Conservation (phyloP, 1,284 basidiomycete genomes). For the Somion occarium region DNA sequence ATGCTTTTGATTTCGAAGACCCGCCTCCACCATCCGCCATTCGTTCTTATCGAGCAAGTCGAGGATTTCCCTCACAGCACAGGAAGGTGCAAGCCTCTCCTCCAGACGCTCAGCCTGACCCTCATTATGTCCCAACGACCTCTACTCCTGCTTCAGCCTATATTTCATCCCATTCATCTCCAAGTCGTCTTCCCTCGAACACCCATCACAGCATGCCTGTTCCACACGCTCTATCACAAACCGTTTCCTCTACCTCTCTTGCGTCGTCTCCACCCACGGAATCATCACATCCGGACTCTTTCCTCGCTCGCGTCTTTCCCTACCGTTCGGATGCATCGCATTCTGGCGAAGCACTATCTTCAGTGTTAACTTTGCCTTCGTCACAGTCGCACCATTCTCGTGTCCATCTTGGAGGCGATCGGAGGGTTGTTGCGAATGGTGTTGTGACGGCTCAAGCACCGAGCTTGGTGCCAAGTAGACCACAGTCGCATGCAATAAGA, state of each 20-base stretch:
- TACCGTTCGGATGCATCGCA: constrained; percentile 16
- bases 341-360: constrained; percentile 15
- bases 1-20: constrained; percentile 37
- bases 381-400: constrained; percentile 20
- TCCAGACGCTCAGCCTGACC: not conserved
- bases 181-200: not conserved
- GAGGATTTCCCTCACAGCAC: constrained; percentile 5
- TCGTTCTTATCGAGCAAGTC: constrained; percentile 26
- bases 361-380: constrained; percentile 11
- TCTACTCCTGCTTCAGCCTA: constrained; percentile 7
- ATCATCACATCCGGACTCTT: constrained; percentile 17
- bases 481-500: not conserved
- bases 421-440: not conserved
- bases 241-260: not conserved
- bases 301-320: constrained; percentile 23
- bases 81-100: not conserved
- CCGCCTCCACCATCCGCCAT: constrained; percentile 37
- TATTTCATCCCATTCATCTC: constrained; percentile 5
- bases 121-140: constrained; percentile 1
- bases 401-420: constrained; percentile 2
- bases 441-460: constrained; percentile 3
- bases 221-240: not conserved
- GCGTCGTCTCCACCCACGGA: not conserved
- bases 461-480: not conserved
- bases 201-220: not conserved